Evolutionary conservation across 1,139 yeast genomes (phyloP), one percentile per base, ranked within the genome.

Genomic region (Kodamaea alishanica): DNA sequence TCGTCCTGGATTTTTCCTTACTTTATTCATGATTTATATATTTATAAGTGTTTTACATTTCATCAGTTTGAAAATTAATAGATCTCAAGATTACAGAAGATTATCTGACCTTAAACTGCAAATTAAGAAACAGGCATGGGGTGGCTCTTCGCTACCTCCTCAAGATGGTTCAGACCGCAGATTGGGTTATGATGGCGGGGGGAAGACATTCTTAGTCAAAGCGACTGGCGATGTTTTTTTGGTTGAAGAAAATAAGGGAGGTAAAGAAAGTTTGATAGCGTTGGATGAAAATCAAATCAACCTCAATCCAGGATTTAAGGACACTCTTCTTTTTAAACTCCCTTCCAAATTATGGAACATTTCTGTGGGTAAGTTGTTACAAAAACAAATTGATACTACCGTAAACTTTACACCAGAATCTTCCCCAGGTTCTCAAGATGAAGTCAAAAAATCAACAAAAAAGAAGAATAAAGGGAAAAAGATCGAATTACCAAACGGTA

Each of bases 161-260:
- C 45, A 57, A 10, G 77, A 73, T 48, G 77, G 77, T 1, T 60
- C 70, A 1, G 75, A 73, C 40, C 54, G 75, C 30, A 67, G 59
- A 42, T 56, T 75, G 4, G 43, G 39, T 28, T 61, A 65, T 39
- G 67, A 65, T 10, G 44, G 47, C 4, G 56, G 54, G 35, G 88
- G 85, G 2, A 80, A 77, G 54, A 67, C 71, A 29, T 82, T 89
- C 48, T 50, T 78, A 32, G 84, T 89, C 3, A 75, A 80, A 44
- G 73, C 82, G 20, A 80, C 78, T 41, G 95, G 95, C n/a, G 61
- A 67, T 2, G 89, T 89, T 8, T 79, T 67, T 57, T 61, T 84
- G 31, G 59, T 79, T 11, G 88, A 84, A 44, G 61, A 62, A n/a
- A 28, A 33, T 6, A 31, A 34, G 22, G 74, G 71, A 30, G 75